Evolutionary conservation across 176 grass and related monocot species (phyloP).

Genomic region (Hordeum marinum): DNA sequence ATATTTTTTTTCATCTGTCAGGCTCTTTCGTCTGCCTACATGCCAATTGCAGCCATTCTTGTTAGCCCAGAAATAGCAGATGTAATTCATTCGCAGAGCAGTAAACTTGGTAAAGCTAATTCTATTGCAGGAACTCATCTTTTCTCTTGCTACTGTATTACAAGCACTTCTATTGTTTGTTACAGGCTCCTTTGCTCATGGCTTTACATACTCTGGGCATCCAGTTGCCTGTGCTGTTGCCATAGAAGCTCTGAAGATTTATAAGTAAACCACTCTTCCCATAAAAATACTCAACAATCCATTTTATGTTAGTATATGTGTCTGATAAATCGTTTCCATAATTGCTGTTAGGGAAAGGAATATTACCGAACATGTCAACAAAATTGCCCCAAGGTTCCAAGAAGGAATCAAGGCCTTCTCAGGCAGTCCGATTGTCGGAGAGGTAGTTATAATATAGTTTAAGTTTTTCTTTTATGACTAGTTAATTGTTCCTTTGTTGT

Average conservation of each 20-base stretch:
- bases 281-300: not conserved
- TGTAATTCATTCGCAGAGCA: conserved; percentile 92
- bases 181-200: conserved; percentile 89
- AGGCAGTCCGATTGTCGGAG: conserved; percentile 74
- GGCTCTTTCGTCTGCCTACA: conserved; percentile 94
- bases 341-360: conserved; percentile 68
- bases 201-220: conserved; percentile 95
- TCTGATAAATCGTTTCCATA: conserved; percentile 15
- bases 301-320: not conserved
- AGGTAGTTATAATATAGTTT: conserved; percentile 36
- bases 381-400: conserved; percentile 66
- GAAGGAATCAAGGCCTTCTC: conserved; percentile 85
- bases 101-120: conserved; percentile 71
- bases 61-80: conserved; percentile 89
- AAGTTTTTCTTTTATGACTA: not conserved
- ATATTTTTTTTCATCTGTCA: conserved; percentile 6
- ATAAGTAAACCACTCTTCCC: conserved; percentile 37
- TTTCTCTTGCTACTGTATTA: conserved; percentile 8
- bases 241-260: conserved; percentile 86
- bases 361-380: conserved; percentile 55
- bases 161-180: not conserved
- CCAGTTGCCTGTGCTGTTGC: conserved; percentile 87
- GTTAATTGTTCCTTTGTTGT: not conserved
- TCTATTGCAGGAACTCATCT: not conserved
- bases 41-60: conserved; percentile 85